phyloP scores from a whole-genome alignment of 2,329 filamentous ascomycete species.

The Sclerotiophoma versabilis region DNA sequence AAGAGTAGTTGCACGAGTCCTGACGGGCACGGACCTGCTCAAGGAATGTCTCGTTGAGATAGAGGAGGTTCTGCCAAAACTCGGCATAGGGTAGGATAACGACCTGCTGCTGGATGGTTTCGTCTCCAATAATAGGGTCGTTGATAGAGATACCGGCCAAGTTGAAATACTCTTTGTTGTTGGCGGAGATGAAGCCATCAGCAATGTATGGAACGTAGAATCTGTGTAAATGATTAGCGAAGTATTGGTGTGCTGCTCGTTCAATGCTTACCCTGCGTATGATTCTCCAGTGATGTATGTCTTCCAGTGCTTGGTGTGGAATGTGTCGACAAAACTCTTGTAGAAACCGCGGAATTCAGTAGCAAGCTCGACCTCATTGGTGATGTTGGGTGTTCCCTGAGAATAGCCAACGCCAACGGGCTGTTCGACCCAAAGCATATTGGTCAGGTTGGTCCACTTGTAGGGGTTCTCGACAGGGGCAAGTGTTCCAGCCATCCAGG shows the following conservation, averaged over 20 bases:
- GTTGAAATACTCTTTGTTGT: constrained; percentile 60
- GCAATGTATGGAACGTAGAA: constrained; percentile 65
- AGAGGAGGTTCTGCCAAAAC: constrained; percentile 52
- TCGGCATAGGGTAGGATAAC: constrained; percentile 47
- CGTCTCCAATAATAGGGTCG: constrained; percentile 55
- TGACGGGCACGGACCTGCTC: constrained; percentile 43
- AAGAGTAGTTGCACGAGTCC: constrained; percentile 35
- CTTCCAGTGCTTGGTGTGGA: constrained; percentile 61
- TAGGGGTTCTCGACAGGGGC: constrained; percentile 71
- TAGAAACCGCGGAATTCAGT: constrained; percentile 59
- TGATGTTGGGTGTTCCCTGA: constrained; percentile 55
- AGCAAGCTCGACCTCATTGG: constrained; percentile 56
- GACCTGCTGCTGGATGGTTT: constrained; percentile 49
- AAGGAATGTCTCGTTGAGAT: constrained; percentile 54
- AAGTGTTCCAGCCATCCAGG: constrained; percentile 69
- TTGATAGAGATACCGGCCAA: constrained; percentile 60
- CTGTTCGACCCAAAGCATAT: constrained; percentile 56
- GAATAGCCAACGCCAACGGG: constrained; percentile 57
- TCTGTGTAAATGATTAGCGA: no score
- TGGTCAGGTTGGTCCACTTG: constrained; percentile 65
- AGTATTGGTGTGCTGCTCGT: no score
- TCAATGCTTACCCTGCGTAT: constrained; percentile 64
- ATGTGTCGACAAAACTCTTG: constrained; percentile 63
- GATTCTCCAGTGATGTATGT: constrained; percentile 64
- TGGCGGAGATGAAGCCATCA: constrained; percentile 61